Conservation (phyloP, 2,329 filamentous ascomycete species). For the Colletotrichum sp. region DNA sequence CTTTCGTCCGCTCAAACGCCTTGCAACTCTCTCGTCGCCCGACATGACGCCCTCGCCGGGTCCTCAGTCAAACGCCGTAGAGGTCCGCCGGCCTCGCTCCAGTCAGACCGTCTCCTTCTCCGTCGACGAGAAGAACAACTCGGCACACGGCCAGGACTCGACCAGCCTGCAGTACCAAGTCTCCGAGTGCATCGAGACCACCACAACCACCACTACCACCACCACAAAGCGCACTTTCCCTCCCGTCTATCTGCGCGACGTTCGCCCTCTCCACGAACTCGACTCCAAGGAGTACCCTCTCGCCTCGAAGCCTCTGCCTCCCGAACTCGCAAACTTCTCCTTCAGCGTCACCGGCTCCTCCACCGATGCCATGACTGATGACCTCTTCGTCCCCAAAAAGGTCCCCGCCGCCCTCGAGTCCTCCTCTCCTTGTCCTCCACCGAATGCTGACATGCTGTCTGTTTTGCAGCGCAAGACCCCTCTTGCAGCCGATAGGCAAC, state of each 20-base stretch:
- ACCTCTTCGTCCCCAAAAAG: conserved; percentile 5
- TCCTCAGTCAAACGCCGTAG: conserved; percentile 23
- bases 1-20: not conserved
- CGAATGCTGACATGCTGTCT: not conserved
- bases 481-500: conserved; percentile 1
- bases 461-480: conserved; percentile 10
- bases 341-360: conserved; percentile 69
- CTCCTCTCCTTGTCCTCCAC: not conserved
- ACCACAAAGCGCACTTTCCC: conserved; percentile 87
- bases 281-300: conserved; percentile 92
- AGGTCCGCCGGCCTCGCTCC: conserved; percentile 36
- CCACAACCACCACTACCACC: conserved; percentile 86
- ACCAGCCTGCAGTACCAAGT: conserved; percentile 60
- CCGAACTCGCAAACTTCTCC: conserved; percentile 76
- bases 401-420: not conserved
- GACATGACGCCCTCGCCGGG: conserved; percentile 43
- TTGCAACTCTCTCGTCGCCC: conserved; percentile 6
- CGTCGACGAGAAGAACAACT: conserved; percentile 42
- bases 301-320: conserved; percentile 81
- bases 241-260: conserved; percentile 79
- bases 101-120: conserved; percentile 52
- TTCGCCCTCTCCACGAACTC: conserved; percentile 72
- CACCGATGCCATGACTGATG: not conserved
- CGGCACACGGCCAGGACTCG: conserved; percentile 31
- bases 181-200: conserved; percentile 70